phyloP scores from a whole-genome alignment of 2,329 filamentous ascomycete genomes.

The Beauveria medogensis region DNA sequence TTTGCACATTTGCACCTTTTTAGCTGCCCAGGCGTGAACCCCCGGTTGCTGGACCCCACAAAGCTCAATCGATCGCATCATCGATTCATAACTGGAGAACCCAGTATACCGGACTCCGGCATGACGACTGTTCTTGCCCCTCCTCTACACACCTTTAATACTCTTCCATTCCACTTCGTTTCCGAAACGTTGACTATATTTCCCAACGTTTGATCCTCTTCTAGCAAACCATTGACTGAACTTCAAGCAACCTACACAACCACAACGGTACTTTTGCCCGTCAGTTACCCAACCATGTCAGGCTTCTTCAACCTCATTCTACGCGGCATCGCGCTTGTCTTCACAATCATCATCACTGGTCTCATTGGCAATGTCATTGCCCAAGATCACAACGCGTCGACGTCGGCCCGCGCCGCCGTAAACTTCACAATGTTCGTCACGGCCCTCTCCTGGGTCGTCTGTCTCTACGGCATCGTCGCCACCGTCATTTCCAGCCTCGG shows the following conservation, averaged over 20 bases:
- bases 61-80: conserved; percentile 8
- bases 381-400: conserved; percentile 35
- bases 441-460: conserved; percentile 55
- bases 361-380: conserved; percentile 53
- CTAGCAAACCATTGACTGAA: not conserved
- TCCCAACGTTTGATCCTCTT: not conserved
- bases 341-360: conserved; percentile 44
- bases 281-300: conserved; percentile 18
- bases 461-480: conserved; percentile 53
- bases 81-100: not conserved
- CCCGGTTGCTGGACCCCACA: not conserved
- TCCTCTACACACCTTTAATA: not conserved
- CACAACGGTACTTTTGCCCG: not conserved
- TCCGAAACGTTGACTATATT: not conserved
- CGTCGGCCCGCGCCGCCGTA: conserved; percentile 38
- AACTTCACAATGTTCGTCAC: conserved; percentile 65
- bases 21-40: not conserved
- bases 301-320: conserved; percentile 37
- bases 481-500: conserved; percentile 45
- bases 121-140: not conserved
- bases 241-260: not conserved
- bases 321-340: conserved; percentile 42
- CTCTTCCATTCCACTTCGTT: not conserved
- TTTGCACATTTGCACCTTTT: not conserved
- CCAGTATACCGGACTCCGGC: not conserved